Base-by-base conservation (phyloP, 2,329 filamentous ascomycete genomes). In the Xylariaceae sp. region DNA sequence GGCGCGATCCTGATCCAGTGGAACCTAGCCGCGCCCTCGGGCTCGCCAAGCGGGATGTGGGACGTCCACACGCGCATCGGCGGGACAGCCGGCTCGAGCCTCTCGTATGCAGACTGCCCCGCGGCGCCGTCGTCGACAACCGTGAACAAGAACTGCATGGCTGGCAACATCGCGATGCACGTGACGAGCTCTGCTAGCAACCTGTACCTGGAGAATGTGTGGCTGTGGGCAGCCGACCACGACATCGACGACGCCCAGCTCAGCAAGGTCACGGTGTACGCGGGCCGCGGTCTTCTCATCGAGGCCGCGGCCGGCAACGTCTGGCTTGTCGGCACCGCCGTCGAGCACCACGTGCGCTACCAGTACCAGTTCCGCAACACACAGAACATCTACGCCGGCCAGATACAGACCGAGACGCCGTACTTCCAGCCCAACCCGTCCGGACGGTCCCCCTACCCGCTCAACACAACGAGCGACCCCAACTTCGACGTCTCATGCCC, bases 1-100 rank as follows among this genome's bases (percentile, higher is more conserved):
- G 83, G 85, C 40, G 82, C 84, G 1, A 76, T 86, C 4, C 71
- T 89, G 4, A 80, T 89, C 46, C 75, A 89, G 62, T 88, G 83
- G 79, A 89, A 89, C 64, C 72, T 88, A 1, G 57, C 65, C 57
- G 62, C 65, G 8, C 50, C 55, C 3, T 53, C 57, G 3, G 55
- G 55, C 11, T 70, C 69, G 48, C 77, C 79, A 8, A 75, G 75
- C 7, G 84, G 83, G 2, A 79, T 88, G 72, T 93, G 89, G 89
- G 89, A 92, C 67, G 83, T 88, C 8, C 89, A 93, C 72, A 83
- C 88, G 65, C 85, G 89, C 59, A 81, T 93, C 44, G 89, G 88
- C 59, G 89, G 89, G 3, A 85, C 83, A 46, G 82, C 84, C 2
- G 88, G 88, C 30, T 89, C 88, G 15, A 76, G 85, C 30, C 79